Evolutionary conservation across 257 asterid genomes (phyloP).

Genomic region (Rubia yunnanensis): DNA sequence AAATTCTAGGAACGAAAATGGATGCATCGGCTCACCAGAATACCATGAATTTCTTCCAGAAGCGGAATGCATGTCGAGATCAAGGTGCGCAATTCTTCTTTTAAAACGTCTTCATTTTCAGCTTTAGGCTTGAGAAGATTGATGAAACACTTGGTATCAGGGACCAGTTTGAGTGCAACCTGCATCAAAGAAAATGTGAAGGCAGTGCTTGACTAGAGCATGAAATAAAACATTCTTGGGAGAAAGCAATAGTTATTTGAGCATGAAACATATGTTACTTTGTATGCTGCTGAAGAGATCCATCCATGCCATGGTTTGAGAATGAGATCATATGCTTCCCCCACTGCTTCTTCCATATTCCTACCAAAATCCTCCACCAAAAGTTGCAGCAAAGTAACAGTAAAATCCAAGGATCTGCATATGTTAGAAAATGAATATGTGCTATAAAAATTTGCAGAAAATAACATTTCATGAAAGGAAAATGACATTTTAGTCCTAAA

Average conservation of each 20-base stretch:
- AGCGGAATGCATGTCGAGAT: constrained; percentile 46
- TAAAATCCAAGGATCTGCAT: constrained; percentile 71
- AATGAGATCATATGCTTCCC: constrained; percentile 52
- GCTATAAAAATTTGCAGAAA: background rate
- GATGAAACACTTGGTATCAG: constrained; percentile 40
- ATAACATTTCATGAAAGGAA: background rate
- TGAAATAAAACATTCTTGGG: background rate
- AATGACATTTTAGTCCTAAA: too few species aligned
- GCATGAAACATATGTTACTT: constrained; percentile 23
- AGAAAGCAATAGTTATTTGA: background rate
- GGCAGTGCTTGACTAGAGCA: background rate
- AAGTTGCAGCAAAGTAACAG: constrained; percentile 41
- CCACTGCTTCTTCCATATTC: constrained; percentile 66
- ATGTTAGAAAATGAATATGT: background rate
- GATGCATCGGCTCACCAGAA: constrained; percentile 39
- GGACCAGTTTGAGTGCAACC: constrained; percentile 78
- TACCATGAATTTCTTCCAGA: constrained; percentile 37
- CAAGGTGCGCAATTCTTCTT: constrained; percentile 39
- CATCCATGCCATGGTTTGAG: constrained; percentile 97
- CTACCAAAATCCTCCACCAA: constrained; percentile 52
- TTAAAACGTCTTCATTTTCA: constrained; percentile 36
- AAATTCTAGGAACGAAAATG: background rate
- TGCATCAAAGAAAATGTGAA: constrained; percentile 9
- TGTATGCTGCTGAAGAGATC: constrained; percentile 81
- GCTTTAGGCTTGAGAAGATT: constrained; percentile 47